A percentile compares a stretch with the other conserved stretches of the same genome.
Conservation (phyloP, 2,329 filamentous ascomycete genomes). For the Boeremia exigua region DNA sequence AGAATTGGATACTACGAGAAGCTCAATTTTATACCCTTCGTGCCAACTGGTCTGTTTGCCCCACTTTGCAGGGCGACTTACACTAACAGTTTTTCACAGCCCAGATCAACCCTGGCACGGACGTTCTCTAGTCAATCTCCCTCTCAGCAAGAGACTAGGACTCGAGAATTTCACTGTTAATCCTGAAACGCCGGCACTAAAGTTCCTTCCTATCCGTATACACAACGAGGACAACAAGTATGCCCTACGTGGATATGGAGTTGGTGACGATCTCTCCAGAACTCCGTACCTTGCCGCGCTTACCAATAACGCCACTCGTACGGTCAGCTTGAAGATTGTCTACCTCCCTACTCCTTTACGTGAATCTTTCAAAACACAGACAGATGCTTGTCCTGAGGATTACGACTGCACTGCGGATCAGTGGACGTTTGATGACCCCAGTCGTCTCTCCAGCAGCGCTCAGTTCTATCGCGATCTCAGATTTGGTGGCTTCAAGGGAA, state of each 20-base stretch:
- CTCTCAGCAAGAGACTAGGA: slow-evolving; percentile 21
- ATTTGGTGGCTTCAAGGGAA: slow-evolving; percentile 22
- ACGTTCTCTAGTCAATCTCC: slow-evolving; percentile 22
- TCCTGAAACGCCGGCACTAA: slow-evolving; percentile 22
- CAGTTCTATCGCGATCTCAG: slow-evolving; percentile 8
- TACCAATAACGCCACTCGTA: slow-evolving; percentile 15
- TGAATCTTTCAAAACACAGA: slow-evolving; percentile 6
- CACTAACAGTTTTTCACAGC: slow-evolving; percentile 9
- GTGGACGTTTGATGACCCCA: slow-evolving; percentile 11
- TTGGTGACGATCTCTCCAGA: slow-evolving; percentile 15
- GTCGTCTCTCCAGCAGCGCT: neutral
- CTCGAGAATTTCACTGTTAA: slow-evolving; percentile 36
- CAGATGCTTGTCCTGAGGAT: slow-evolving; percentile 19
- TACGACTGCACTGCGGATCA: slow-evolving; percentile 22
- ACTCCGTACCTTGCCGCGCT: slow-evolving; percentile 26
- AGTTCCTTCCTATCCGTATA: slow-evolving; percentile 22
- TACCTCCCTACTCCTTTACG: slow-evolving; percentile 16
- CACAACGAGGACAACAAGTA: slow-evolving; percentile 12
- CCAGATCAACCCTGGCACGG: slow-evolving; percentile 26
- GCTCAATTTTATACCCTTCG: slow-evolving; percentile 13
- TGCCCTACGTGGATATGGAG: slow-evolving; percentile 20
- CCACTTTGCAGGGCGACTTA: neutral
- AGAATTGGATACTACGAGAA: neutral
- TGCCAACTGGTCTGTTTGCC: slow-evolving; percentile 8
- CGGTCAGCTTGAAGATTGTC: slow-evolving; percentile 17